These are phyloP conservation scores for Stachybotrys chartarum DNA, from an alignment of 2,329 filamentous ascomycete species.

Conservation along the genomic window DNA sequence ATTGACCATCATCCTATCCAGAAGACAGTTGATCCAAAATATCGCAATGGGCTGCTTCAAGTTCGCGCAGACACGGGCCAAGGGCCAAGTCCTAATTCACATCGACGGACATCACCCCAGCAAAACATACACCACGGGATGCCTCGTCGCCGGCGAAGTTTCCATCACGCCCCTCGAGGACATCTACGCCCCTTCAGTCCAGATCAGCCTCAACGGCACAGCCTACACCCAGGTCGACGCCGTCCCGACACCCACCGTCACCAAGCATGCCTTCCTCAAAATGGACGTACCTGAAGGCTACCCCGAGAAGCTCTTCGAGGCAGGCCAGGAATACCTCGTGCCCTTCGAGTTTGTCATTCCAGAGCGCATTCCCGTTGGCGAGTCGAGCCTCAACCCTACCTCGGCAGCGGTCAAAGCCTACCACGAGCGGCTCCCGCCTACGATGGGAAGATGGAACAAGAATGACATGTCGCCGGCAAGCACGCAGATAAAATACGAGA, in stretches of 20 bases:
- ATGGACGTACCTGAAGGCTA: not conserved
- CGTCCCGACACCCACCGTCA: not conserved
- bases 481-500: not conserved
- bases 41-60: not conserved
- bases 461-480: not conserved
- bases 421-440: not conserved
- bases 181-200: not conserved
- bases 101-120: not conserved
- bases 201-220: not conserved
- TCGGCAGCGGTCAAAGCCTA: not conserved
- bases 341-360: not conserved
- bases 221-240: not conserved
- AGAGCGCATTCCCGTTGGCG: not conserved
- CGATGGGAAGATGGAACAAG: not conserved
- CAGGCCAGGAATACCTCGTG: not conserved
- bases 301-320: not conserved
- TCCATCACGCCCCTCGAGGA: not conserved
- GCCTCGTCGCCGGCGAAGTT: not conserved
- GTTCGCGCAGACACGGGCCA: not conserved
- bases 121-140: not conserved
- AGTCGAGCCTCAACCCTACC: not conserved
- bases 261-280: not conserved
- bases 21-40: not conserved
- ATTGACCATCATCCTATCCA: not conserved
- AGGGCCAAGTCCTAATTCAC: not conserved